Evolutionary conservation across 352 stramenopile genomes (phyloP).

Genomic region (Phytophthora quininea): DNA sequence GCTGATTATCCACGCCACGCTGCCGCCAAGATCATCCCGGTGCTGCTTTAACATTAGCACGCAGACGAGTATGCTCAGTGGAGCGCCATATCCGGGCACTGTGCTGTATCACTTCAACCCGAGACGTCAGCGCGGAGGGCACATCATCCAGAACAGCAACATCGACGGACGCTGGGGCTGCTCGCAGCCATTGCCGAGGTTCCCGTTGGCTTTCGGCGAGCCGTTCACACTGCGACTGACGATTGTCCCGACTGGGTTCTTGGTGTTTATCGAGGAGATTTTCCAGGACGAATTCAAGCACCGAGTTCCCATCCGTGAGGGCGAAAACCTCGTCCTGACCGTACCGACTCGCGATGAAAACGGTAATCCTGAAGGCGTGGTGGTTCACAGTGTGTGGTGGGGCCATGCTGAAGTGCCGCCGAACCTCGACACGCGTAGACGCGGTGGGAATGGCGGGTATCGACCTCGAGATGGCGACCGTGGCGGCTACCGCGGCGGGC

Average conservation of each 20-base stretch:
- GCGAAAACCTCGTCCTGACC: slow-evolving; percentile 80
- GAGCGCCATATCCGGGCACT: slow-evolving; percentile 71
- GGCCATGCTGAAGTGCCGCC: slow-evolving; percentile 76
- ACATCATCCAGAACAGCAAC: slow-evolving; percentile 86
- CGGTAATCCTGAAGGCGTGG: slow-evolving; percentile 68
- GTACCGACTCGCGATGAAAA: slow-evolving; percentile 80
- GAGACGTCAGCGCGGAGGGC: slow-evolving; percentile 60
- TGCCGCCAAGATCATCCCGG: slow-evolving; percentile 61
- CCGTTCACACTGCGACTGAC: slow-evolving; percentile 81
- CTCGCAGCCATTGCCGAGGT: slow-evolving; percentile 66
- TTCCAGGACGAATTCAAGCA: slow-evolving; percentile 88
- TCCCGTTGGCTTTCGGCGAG: slow-evolving; percentile 75
- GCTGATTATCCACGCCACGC: slow-evolving; percentile 79
- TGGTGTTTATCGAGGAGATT: slow-evolving; percentile 83
- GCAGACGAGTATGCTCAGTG: slow-evolving; percentile 71
- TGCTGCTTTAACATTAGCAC: slow-evolving; percentile 86
- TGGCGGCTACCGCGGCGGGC: slow-evolving; percentile 39
- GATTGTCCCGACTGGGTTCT: slow-evolving; percentile 69
- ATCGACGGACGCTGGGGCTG: slow-evolving; percentile 81
- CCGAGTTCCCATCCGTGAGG: slow-evolving; percentile 82
- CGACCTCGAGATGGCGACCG: slow-evolving; percentile 50
- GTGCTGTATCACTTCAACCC: slow-evolving; percentile 87
- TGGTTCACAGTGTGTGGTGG: slow-evolving; percentile 87
- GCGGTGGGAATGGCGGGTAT: slow-evolving; percentile 42
- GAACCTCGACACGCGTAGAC: slow-evolving; percentile 64